Conservation (phyloP, 2,329 filamentous ascomycete species). For the Sclerotinia spermophila region DNA sequence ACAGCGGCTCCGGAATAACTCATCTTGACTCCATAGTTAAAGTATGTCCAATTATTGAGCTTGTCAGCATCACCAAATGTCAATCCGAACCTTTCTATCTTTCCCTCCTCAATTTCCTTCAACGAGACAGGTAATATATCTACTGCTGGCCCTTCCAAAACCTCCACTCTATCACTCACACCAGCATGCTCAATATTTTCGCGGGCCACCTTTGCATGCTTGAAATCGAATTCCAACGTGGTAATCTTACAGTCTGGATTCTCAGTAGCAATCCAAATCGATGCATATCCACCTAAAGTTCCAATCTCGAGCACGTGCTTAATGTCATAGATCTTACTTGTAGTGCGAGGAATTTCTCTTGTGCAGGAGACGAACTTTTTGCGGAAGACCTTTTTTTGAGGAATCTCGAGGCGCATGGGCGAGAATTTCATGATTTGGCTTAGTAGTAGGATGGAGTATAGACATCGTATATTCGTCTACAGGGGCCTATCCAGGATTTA, state of each 20-base stretch:
- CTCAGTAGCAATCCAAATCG: conserved; percentile 37
- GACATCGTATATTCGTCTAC: conserved; percentile 3
- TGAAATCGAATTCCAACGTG: neutral
- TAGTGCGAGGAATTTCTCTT: conserved; percentile 42
- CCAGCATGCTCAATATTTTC: neutral
- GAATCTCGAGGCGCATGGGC: conserved; percentile 37
- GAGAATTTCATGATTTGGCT: conserved; percentile 17
- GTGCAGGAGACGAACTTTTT: conserved; percentile 39
- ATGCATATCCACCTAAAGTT: conserved; percentile 52
- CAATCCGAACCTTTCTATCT: neutral
- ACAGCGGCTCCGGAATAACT: neutral
- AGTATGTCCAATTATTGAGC: neutral
- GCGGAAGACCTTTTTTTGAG: conserved; percentile 37
- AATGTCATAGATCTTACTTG: conserved; percentile 39
- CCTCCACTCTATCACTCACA: neutral
- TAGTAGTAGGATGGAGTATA: conserved; percentile 31
- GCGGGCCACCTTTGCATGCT: neutral
- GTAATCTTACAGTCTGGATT: conserved; percentile 3
- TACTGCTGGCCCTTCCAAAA: neutral
- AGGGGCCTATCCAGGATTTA: neutral
- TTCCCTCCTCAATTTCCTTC: conserved; percentile 6
- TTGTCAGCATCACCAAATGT: conserved; percentile 11
- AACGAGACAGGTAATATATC: neutral
- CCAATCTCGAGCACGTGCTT: conserved; percentile 51
- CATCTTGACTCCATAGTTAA: neutral